A percentile compares a stretch with the other conserved stretches of the same genome.
These are phyloP conservation scores for Syncephalis plumigaleata DNA, from an alignment of 371 early-diverging fungal species.

Conservation along the genomic window DNA sequence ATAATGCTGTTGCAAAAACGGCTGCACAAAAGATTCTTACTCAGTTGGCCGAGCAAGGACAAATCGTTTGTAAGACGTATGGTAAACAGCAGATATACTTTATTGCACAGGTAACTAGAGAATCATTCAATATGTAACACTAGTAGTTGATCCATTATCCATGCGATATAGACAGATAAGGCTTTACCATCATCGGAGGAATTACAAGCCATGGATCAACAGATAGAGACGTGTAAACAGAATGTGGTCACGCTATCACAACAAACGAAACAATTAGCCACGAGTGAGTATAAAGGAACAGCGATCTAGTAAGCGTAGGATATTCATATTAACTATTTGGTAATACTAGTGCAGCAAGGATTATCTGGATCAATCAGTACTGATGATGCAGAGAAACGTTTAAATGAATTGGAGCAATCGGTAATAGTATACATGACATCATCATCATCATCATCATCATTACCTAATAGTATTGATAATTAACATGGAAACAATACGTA, in stretches of 20 bases:
- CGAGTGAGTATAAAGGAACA: too few species aligned
- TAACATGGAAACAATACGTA: too few species aligned
- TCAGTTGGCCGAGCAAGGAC: constrained; percentile 13
- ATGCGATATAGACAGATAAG: constrained; percentile 7
- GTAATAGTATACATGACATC: constrained; percentile 6
- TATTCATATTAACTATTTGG: constrained; percentile 3
- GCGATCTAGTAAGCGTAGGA: too few species aligned
- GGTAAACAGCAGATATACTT: constrained; percentile 28
- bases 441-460: not conserved
- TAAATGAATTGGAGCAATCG: constrained; percentile 2
- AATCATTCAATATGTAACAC: constrained; percentile 4
- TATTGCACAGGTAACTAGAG: constrained; percentile 16
- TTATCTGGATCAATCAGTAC: constrained; percentile 10
- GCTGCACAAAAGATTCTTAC: constrained; percentile 14
- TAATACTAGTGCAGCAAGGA: constrained; percentile 4
- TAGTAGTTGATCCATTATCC: not conserved
- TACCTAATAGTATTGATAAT: not conserved
- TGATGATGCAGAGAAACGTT: constrained; percentile 8
- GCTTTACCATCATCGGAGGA: constrained; percentile 10
- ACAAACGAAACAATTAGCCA: too few species aligned
- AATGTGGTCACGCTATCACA: constrained; percentile 3
- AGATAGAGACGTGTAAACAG: constrained; percentile 9
- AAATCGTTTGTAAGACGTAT: constrained; percentile 14
- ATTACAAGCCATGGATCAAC: constrained; percentile 8
- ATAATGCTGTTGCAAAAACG: constrained; percentile 13